Percentiles rank a stretch among this genome's conserved stretches.
Conservation (phyloP, 228 moss, liverwort and hornwort species). For the Sphagnum fallax region DNA sequence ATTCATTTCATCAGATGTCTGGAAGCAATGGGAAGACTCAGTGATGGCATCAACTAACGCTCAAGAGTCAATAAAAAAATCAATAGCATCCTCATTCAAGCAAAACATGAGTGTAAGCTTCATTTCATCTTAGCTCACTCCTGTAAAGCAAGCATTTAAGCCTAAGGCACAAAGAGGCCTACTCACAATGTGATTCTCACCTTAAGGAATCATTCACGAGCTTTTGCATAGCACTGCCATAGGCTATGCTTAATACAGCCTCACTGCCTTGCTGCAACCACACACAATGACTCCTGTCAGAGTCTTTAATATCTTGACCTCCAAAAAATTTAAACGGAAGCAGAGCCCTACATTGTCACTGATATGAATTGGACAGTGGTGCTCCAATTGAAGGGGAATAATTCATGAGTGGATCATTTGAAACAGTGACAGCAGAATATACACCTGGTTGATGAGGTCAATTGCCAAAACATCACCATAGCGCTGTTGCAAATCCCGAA, state of each 20-base stretch:
- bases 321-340: neutral
- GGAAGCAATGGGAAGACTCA: too few relatives aligned
- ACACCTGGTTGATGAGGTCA: constrained; percentile 93
- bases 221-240: constrained; percentile 65
- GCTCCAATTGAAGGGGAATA: too few relatives aligned
- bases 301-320: neutral
- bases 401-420: neutral
- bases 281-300: constrained; percentile 2
- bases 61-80: too few relatives aligned
- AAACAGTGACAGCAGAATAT: neutral
- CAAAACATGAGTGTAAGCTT: too few relatives aligned
- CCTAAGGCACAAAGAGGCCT: neutral
- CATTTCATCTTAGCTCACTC: too few relatives aligned
- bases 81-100: too few relatives aligned
- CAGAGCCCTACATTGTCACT: neutral
- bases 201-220: constrained; percentile 50
- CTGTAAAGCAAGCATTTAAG: too few relatives aligned
- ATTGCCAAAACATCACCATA: constrained; percentile 83
- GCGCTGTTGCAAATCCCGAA: constrained; percentile 67
- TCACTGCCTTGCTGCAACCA: constrained; percentile 85
- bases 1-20: too few relatives aligned
- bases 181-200: constrained; percentile 8
- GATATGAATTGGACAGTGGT: too few relatives aligned
- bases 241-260: constrained; percentile 72
- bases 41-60: too few relatives aligned